These are phyloP conservation scores for Cubamyces lactineus DNA, from an alignment of 768 basidiomycete species.

Conservation along the genomic window DNA sequence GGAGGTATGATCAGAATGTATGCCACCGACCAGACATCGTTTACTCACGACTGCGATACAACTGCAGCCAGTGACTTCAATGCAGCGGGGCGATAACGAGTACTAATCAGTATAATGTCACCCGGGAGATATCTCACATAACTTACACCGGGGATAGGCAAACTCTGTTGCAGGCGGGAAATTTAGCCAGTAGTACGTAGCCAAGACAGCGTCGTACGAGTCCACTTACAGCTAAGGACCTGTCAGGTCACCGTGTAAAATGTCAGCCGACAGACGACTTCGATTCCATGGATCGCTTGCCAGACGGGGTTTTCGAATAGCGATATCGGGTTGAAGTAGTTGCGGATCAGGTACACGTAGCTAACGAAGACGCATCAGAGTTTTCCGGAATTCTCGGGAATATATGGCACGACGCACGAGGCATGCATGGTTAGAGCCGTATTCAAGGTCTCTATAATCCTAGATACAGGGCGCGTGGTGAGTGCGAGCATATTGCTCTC, in stretches of 20 bases:
- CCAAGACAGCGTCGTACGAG: too few species aligned
- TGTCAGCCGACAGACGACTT: too few species aligned
- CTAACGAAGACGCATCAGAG: not conserved
- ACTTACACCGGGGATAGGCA: too few species aligned
- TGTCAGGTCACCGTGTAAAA: too few species aligned
- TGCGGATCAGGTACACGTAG: conserved; percentile 11
- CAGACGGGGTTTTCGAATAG: too few species aligned
- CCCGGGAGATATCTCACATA: too few species aligned
- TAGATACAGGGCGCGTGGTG: not conserved
- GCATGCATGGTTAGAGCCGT: conserved; percentile 8
- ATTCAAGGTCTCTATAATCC: conserved; percentile 3
- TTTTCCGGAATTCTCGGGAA: not conserved
- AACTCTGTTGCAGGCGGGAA: too few species aligned
- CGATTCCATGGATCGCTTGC: too few species aligned
- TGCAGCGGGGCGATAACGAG: not conserved
- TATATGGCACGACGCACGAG: not conserved
- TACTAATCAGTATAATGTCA: too few species aligned
- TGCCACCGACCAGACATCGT: not conserved
- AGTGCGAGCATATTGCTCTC: not conserved
- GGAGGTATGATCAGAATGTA: not conserved
- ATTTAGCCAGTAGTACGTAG: too few species aligned
- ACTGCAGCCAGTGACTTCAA: conserved; percentile 2
- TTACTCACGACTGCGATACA: conserved; percentile 5
- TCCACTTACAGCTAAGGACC: too few species aligned
- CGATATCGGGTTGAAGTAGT: not conserved